Evolutionary conservation across 2,329 filamentous ascomycete genomes (phyloP), one percentile per base, ranked within the genome.

Genomic region (Ceratocystis cacaofunesta): DNA sequence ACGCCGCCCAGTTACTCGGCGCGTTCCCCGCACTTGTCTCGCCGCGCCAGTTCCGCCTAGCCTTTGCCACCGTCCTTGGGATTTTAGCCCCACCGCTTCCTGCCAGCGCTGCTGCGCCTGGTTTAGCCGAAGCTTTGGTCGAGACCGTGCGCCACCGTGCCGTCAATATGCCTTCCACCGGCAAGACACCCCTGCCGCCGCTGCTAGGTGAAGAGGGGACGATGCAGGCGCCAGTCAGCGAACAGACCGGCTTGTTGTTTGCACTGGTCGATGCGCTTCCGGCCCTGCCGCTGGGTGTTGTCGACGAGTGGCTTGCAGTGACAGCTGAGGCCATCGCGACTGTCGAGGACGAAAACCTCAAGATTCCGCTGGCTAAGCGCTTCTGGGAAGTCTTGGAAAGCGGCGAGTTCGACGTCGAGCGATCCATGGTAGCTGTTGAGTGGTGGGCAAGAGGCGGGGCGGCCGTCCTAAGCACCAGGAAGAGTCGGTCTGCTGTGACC

Each of bases 361-460:
- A 85, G 55, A 80, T 85, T 60, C 77, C 79, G 1, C 89, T 86
- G 46, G 85, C 85, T 71, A 80, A 84, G 68, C 79, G 90, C 62
- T 88, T 95, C 73, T 91, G 89, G 85, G 86, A 94, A 66, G 81
- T 90, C 2, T 75, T 96, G 8, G 86, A 86, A 50, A 85, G 82
- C 70, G 90, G 90, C 2, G 90, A 95, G 76, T 88, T 96, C 84
- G 91, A 96, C 74, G 86, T 95, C 28, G 89, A 95, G 72, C 82
- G 90, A 67, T 87, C 89, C 5, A 84, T 86, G 50, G 80, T 88
- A 41, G 90, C 87, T 61, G 88, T 95, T 19, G 83, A 84, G 1
- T 96, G 92, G 92, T 96, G 92, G 92, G 80, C 79, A 12, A 75
- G 75, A 44, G 81, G 81, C 5, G 82, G 75, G 76, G 83, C 73